phyloP scores from a whole-genome alignment of 139 green algal genomes.

The Micractinium conductrix region DNA sequence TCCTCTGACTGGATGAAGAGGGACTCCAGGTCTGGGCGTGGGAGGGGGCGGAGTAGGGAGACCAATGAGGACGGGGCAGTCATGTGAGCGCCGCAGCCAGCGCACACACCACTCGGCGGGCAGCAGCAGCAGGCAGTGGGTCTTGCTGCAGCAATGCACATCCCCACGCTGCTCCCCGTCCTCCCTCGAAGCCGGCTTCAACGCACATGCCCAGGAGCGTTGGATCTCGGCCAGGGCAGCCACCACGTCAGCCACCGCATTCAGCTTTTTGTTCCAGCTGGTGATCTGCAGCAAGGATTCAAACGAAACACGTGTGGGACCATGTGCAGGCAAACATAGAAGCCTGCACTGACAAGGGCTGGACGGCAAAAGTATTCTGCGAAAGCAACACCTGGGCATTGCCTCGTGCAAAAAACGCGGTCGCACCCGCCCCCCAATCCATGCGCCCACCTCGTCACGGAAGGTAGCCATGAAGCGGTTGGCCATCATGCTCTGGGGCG shows the following conservation, averaged over 20 bases:
- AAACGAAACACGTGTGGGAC: no score
- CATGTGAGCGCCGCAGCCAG: neutral
- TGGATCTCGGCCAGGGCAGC: conserved; percentile 88
- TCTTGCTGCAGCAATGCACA: neutral
- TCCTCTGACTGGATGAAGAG: conserved; percentile 89
- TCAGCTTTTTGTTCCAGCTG: conserved; percentile 65
- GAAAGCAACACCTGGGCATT: no score
- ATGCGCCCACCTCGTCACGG: no score
- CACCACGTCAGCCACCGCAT: conserved; percentile 88
- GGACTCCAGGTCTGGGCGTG: conserved; percentile 67
- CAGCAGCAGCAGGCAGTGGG: neutral
- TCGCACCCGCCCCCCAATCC: no score
- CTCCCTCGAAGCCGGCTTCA: neutral
- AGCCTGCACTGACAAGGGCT: no score
- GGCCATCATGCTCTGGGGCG: conserved; percentile 88
- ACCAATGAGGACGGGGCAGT: neutral
- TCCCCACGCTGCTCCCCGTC: neutral
- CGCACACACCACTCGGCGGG: neutral
- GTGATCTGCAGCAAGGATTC: no score
- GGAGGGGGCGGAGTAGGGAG: neutral
- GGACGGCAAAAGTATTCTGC: no score
- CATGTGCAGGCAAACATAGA: no score
- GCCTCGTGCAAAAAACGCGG: no score
- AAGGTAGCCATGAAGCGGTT: conserved; percentile 94
- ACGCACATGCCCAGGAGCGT: conserved; percentile 74